Conservation (phyloP, 768 basidiomycete species). For the Russula griseocarnosa region DNA sequence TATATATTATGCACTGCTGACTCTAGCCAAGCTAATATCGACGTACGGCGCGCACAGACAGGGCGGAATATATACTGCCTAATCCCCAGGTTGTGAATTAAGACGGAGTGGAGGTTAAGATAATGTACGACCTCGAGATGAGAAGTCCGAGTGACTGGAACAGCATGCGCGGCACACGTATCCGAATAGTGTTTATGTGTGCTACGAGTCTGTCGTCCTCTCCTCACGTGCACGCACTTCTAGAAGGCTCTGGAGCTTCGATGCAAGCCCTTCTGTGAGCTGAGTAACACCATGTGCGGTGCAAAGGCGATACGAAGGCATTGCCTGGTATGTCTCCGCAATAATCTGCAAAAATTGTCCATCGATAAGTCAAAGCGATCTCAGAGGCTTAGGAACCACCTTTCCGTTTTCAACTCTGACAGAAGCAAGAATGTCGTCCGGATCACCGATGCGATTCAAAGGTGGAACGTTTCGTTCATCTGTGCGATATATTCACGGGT, state of each 20-base stretch:
- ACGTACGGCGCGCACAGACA: not conserved
- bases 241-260: constrained; percentile 44
- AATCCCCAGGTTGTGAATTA: not conserved
- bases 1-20: not conserved
- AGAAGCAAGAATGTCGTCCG: constrained; percentile 77
- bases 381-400: constrained; percentile 35
- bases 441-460: constrained; percentile 70
- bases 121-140: not conserved
- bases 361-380: not conserved
- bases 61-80: not conserved
- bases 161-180: not conserved
- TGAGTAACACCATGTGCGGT: constrained; percentile 68
- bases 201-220: constrained; percentile 9
- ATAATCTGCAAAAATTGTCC: constrained; percentile 45
- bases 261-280: constrained; percentile 63
- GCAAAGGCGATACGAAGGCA: constrained; percentile 80
- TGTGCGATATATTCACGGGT: not conserved
- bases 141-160: too few relatives aligned
- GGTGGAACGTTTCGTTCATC: constrained; percentile 74
- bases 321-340: constrained; percentile 71
- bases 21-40: not conserved
- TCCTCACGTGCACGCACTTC: constrained; percentile 36
- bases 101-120: not conserved
- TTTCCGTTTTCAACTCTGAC: constrained; percentile 69
- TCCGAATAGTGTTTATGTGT: not conserved